phyloP scores from a whole-genome alignment of 1,139 yeast species.

The Pichia sp. region DNA sequence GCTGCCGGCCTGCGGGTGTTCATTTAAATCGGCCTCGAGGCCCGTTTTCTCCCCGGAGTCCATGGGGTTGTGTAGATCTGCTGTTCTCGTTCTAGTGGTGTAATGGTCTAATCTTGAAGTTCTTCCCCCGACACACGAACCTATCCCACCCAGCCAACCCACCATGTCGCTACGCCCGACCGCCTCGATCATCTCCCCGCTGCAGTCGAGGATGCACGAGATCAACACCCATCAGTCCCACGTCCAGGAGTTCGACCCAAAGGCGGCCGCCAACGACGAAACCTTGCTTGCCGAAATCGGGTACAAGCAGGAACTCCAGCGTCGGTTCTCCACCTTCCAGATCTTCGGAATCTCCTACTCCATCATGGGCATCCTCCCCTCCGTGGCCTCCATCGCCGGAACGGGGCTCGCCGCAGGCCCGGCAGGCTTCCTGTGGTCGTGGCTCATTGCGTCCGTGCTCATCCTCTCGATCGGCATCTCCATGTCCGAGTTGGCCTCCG shows the following conservation, averaged over 20 bases:
- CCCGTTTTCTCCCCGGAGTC: too few relatives aligned
- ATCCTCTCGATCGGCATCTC: conserved; percentile 48
- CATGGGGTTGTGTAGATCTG: too few relatives aligned
- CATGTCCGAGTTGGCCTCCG: conserved; percentile 58
- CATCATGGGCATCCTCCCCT: conserved; percentile 51
- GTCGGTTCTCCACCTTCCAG: conserved; percentile 46
- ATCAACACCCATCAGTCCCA: conserved; percentile 20
- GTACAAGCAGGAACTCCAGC: conserved; percentile 46
- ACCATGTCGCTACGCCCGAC: conserved; percentile 11
- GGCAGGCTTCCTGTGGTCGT: conserved; percentile 61
- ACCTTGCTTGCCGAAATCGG: conserved; percentile 45
- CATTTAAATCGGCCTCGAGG: too few relatives aligned
- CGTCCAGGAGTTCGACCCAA: conserved; percentile 26
- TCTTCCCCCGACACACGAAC: too few relatives aligned
- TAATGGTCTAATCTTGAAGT: too few relatives aligned
- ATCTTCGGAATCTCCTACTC: conserved; percentile 52
- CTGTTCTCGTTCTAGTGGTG: too few relatives aligned
- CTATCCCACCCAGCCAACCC: too few relatives aligned
- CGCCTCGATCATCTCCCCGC: conserved; percentile 9
- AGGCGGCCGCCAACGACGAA: conserved; percentile 33
- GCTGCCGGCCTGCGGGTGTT: too few relatives aligned
- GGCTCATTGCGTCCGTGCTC: conserved; percentile 52
- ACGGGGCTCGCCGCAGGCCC: conserved; percentile 47
- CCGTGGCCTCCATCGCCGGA: conserved; percentile 39
- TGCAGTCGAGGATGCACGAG: conserved; percentile 17